These are phyloP conservation scores for Musa troglodytarum DNA, from an alignment of 176 grass and related monocot species.

Conservation along the genomic window DNA sequence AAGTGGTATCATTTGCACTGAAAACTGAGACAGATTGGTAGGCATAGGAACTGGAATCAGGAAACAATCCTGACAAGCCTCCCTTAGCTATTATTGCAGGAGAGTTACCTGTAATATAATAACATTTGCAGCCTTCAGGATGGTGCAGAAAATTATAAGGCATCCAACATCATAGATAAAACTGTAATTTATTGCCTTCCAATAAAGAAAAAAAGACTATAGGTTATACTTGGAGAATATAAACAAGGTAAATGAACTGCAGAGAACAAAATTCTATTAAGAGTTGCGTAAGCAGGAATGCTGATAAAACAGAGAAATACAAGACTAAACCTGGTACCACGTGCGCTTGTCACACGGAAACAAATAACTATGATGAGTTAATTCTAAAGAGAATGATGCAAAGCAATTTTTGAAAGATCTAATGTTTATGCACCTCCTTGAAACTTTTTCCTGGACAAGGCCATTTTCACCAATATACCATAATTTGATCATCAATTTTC, in stretches of 20 bases:
- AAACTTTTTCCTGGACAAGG: no score
- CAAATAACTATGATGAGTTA: neutral
- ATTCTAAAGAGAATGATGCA: no score
- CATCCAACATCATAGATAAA: neutral
- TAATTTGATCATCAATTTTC: no score
- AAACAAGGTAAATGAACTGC: neutral
- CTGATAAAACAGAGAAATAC: no score
- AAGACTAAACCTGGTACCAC: no score
- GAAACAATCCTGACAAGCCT: slow-evolving; percentile 79
- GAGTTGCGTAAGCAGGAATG: no score
- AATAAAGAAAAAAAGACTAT: no score
- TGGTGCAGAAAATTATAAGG: neutral
- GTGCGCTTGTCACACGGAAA: neutral
- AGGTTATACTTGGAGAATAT: neutral
- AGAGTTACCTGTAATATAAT: slow-evolving; percentile 33
- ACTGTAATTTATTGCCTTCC: neutral
- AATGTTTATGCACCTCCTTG: no score
- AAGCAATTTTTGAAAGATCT: no score
- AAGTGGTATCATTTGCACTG: slow-evolving; percentile 17
- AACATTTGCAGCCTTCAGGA: neutral
- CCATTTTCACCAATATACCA: no score
- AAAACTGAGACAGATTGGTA: neutral
- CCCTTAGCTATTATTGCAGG: slow-evolving; percentile 59
- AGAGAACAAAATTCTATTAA: no score
- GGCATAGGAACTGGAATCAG: slow-evolving; percentile 43